Percentiles rank a stretch among this genome's conserved stretches.
Evolutionary conservation across 495 filamentous ascomycete species (phyloP).

Genomic region (Rostrohypoxylon terebratum): DNA sequence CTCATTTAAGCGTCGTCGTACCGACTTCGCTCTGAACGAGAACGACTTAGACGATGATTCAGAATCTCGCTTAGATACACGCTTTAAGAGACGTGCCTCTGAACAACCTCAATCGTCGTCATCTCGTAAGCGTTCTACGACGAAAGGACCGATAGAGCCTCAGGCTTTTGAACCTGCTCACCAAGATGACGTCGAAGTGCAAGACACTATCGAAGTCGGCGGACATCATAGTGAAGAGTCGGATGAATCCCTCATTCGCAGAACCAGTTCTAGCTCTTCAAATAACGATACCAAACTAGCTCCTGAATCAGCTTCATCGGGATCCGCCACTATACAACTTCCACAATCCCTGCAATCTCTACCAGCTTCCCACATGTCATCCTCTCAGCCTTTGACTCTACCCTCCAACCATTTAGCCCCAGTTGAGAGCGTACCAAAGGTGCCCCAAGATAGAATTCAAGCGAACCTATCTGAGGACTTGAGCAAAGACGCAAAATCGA

Average conservation of each 20-base stretch:
- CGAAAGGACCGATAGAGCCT: slow-evolving; percentile 49
- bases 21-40: slow-evolving; percentile 34
- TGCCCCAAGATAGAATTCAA: neutral
- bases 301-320: neutral
- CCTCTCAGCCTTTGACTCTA: neutral
- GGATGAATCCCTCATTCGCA: slow-evolving; percentile 36
- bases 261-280: slow-evolving; percentile 34
- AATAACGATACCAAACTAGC: slow-evolving; percentile 24
- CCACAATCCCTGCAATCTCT: neutral
- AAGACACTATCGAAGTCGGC: slow-evolving; percentile 64
- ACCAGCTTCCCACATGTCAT: neutral
- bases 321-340: neutral
- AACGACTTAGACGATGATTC: slow-evolving; percentile 47
- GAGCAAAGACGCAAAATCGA: neutral
- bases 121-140: slow-evolving; percentile 51
- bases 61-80: slow-evolving; percentile 47
- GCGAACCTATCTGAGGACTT: slow-evolving; percentile 3
- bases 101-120: slow-evolving; percentile 46
- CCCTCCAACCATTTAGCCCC: neutral
- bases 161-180: slow-evolving; percentile 49
- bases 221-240: slow-evolving; percentile 47
- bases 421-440: neutral
- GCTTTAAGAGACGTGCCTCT: slow-evolving; percentile 51
- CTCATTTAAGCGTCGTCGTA: slow-evolving; percentile 48
- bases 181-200: slow-evolving; percentile 58